These are phyloP conservation scores for Cercospora sp. DNA, from an alignment of 2,329 filamentous ascomycete genomes.

Conservation along the genomic window DNA sequence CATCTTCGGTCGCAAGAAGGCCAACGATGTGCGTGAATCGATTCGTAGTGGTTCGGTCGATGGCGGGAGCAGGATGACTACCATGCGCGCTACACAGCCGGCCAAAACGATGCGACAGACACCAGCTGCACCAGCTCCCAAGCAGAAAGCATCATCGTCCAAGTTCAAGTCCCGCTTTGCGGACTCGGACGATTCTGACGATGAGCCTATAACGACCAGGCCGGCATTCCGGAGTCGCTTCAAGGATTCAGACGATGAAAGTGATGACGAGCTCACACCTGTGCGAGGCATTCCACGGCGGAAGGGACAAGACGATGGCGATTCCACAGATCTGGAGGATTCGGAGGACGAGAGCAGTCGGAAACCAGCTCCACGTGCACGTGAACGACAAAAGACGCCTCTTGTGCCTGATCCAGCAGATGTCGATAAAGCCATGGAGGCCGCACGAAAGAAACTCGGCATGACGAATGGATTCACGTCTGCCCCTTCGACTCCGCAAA, in stretches of 20 bases:
- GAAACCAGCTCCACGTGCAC: constrained; percentile 47
- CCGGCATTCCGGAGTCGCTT: constrained; percentile 48
- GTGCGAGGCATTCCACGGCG: constrained; percentile 62
- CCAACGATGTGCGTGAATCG: constrained; percentile 30
- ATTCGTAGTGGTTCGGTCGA: constrained; percentile 34
- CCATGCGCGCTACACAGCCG: constrained; percentile 24
- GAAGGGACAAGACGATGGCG: constrained; percentile 57
- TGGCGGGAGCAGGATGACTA: constrained; percentile 23
- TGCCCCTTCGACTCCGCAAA: constrained; percentile 15
- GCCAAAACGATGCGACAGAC: constrained; percentile 12
- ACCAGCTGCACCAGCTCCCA: constrained; percentile 6
- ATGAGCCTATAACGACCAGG: constrained; percentile 40
- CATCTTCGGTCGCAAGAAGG: constrained; percentile 43
- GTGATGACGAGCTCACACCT: constrained; percentile 52
- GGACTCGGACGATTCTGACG: constrained; percentile 61
- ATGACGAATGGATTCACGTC: constrained; percentile 17
- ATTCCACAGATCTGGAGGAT: constrained; percentile 54
- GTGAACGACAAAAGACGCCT: constrained; percentile 33
- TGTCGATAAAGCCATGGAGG: constrained; percentile 42
- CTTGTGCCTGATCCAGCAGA: constrained; percentile 38
- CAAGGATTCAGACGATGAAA: constrained; percentile 53
- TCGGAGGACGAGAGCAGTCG: constrained; percentile 41
- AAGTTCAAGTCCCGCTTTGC: constrained; percentile 59
- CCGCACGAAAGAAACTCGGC: constrained; percentile 37
- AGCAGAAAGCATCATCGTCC: constrained; percentile 15